A percentile compares a stretch with the other conserved stretches of the same genome.
These are phyloP conservation scores for Trametes punicea DNA, from an alignment of 768 basidiomycete species.

Conservation along the genomic window DNA sequence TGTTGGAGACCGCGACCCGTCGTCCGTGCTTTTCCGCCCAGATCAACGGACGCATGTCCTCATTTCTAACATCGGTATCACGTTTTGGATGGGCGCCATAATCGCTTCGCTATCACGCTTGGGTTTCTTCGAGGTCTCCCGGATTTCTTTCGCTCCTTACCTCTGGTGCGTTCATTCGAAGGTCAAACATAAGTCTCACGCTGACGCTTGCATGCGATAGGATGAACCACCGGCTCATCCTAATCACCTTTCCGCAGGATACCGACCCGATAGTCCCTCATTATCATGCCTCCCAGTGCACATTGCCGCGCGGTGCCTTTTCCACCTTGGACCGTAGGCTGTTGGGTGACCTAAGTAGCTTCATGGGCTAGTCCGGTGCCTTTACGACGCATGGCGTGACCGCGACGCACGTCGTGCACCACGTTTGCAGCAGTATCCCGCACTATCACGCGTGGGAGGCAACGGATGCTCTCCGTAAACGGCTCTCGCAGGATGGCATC, in stretches of 20 bases:
- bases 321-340: slow-evolving; percentile 83
- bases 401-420: slow-evolving; percentile 91
- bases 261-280: slow-evolving; percentile 96
- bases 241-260: slow-evolving; percentile 97
- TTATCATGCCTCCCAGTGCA: slow-evolving; percentile 85
- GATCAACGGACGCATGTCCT: slow-evolving; percentile 74
- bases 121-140: slow-evolving; percentile 70
- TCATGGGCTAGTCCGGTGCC: slow-evolving; percentile 85
- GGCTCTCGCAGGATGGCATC: slow-evolving; percentile 57
- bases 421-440: slow-evolving; percentile 92
- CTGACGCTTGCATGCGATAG: slow-evolving; percentile 30
- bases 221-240: slow-evolving; percentile 91
- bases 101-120: slow-evolving; percentile 50
- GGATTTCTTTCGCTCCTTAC: slow-evolving; percentile 83
- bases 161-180: slow-evolving; percentile 64
- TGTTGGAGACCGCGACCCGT: slow-evolving; percentile 71
- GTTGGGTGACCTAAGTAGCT: slow-evolving; percentile 69
- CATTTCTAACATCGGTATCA: slow-evolving; percentile 76
- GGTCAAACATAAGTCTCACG: too few relatives aligned
- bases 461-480: slow-evolving; percentile 75
- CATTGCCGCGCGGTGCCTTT: slow-evolving; percentile 90
- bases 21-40: slow-evolving; percentile 73
- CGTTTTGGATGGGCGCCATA: slow-evolving; percentile 65
- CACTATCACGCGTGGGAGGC: slow-evolving; percentile 98
- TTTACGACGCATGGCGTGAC: slow-evolving; percentile 88